Evolutionary conservation across 2,329 filamentous ascomycete genomes (phyloP).

Genomic region (Aspergillus intermedius): DNA sequence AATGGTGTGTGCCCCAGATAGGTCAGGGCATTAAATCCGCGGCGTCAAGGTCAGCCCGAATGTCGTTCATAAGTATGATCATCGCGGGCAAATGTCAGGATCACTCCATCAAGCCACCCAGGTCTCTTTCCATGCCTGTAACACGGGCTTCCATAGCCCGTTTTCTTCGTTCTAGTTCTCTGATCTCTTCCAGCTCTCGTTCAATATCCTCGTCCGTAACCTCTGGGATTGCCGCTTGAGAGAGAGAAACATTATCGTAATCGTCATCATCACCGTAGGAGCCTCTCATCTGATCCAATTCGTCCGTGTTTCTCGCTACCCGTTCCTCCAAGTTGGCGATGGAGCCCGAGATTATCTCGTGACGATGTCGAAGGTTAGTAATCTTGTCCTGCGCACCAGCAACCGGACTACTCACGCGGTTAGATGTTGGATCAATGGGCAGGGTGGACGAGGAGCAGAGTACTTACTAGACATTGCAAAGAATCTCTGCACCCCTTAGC

Average conservation of each 20-base stretch:
- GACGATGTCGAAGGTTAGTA: conserved; percentile 61
- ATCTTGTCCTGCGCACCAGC: conserved; percentile 74
- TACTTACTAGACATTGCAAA: conserved; percentile 73
- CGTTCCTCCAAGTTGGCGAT: conserved; percentile 73
- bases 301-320: conserved; percentile 67
- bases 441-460: not conserved
- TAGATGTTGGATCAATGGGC: conserved; percentile 1
- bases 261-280: conserved; percentile 51
- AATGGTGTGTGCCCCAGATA: too few relatives aligned
- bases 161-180: conserved; percentile 59
- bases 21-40: not conserved
- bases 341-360: conserved; percentile 65
- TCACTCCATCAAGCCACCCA: conserved; percentile 56
- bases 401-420: conserved; percentile 51
- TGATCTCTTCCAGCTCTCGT: conserved; percentile 49
- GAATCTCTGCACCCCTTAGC: conserved; percentile 78
- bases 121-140: conserved; percentile 61
- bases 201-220: conserved; percentile 40
- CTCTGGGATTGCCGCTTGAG: conserved; percentile 15
- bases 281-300: conserved; percentile 65
- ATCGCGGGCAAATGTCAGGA: not conserved
- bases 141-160: conserved; percentile 56
- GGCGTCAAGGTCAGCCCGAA: not conserved
- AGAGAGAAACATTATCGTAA: conserved; percentile 40
- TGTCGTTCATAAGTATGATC: not conserved